Evolutionary conservation across 148 eudicot species (phyloP).

Genomic region (Rhododendron molle): DNA sequence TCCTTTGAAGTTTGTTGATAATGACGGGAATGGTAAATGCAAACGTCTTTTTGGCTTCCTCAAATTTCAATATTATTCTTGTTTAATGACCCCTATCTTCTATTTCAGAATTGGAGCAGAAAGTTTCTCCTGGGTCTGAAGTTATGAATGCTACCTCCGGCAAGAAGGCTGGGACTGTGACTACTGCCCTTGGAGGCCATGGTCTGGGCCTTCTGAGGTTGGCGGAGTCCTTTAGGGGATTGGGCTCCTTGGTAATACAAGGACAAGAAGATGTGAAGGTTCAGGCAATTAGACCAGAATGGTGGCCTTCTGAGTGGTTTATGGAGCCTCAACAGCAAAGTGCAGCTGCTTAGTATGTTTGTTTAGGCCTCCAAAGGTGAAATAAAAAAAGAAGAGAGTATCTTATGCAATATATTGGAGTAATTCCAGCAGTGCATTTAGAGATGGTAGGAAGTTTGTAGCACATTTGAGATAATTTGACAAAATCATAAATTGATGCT

Average conservation of each 20-base stretch:
- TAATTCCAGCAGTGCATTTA: not conserved
- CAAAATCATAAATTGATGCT: not conserved
- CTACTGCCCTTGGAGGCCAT: slow-evolving; percentile 73
- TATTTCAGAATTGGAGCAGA: slow-evolving; percentile 58
- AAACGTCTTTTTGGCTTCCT: not conserved
- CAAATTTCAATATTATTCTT: not conserved
- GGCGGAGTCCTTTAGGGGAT: slow-evolving; percentile 62
- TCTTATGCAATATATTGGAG: not conserved
- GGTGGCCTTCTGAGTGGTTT: slow-evolving; percentile 93
- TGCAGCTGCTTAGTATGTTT: slow-evolving; percentile 27
- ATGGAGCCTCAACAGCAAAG: slow-evolving; percentile 37
- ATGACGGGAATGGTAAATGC: slow-evolving; percentile 57
- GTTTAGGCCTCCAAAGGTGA: not conserved
- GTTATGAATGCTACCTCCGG: slow-evolving; percentile 41
- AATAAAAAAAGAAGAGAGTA: not conserved
- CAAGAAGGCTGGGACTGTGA: slow-evolving; percentile 71
- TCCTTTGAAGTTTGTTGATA: slow-evolving; percentile 68
- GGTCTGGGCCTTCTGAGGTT: slow-evolving; percentile 77
- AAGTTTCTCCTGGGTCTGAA: slow-evolving; percentile 64
- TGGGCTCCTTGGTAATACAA: slow-evolving; percentile 42
- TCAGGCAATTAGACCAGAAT: slow-evolving; percentile 59
- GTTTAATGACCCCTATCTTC: not conserved
- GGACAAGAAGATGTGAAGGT: slow-evolving; percentile 65
- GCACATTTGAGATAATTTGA: not conserved
- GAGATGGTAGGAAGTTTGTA: not conserved